Conservation (phyloP, 768 basidiomycete genomes). For the Pleurotus ostreatus region DNA sequence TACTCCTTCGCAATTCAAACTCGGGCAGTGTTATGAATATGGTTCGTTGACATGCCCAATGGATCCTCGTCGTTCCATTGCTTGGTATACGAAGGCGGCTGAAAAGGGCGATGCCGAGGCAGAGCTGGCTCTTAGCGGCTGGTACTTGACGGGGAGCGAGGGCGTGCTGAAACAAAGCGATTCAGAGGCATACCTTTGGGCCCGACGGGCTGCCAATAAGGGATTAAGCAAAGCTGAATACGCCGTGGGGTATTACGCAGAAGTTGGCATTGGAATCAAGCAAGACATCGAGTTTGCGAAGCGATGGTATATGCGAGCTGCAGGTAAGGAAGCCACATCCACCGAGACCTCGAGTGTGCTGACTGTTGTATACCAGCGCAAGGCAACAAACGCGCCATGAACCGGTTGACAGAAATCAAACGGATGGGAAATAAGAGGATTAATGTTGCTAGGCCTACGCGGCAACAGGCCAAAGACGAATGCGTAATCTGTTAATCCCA, state of each 20-base stretch:
- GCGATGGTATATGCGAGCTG: slow-evolving; percentile 98
- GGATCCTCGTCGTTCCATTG: slow-evolving; percentile 91
- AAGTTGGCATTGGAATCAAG: slow-evolving; percentile 96
- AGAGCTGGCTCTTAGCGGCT: slow-evolving; percentile 93
- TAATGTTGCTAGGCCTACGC: slow-evolving; percentile 80
- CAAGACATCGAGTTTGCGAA: slow-evolving; percentile 95
- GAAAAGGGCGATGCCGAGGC: slow-evolving; percentile 95
- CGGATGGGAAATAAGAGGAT: slow-evolving; percentile 77
- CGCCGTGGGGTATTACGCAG: slow-evolving; percentile 97
- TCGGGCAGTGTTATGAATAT: slow-evolving; percentile 94
- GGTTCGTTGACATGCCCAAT: slow-evolving; percentile 85
- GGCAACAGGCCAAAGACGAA: slow-evolving; percentile 91
- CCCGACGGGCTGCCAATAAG: slow-evolving; percentile 92
- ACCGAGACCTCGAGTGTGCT: background rate
- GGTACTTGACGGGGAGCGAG: slow-evolving; percentile 96
- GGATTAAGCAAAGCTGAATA: slow-evolving; percentile 97
- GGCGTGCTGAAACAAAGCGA: slow-evolving; percentile 97
- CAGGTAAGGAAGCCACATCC: slow-evolving; percentile 56
- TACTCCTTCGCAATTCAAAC: slow-evolving; percentile 90
- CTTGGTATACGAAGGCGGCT: slow-evolving; percentile 98
- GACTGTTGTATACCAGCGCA: slow-evolving; percentile 60
- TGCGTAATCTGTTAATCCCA: slow-evolving; percentile 68
- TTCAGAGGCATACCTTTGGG: slow-evolving; percentile 99
- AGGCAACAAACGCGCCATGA: slow-evolving; percentile 98
- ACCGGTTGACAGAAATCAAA: slow-evolving; percentile 92